A percentile compares a stretch with the other conserved stretches of the same genome.
Conservation (phyloP, 1,139 yeast species). For the Kluyveromyces sp. region DNA sequence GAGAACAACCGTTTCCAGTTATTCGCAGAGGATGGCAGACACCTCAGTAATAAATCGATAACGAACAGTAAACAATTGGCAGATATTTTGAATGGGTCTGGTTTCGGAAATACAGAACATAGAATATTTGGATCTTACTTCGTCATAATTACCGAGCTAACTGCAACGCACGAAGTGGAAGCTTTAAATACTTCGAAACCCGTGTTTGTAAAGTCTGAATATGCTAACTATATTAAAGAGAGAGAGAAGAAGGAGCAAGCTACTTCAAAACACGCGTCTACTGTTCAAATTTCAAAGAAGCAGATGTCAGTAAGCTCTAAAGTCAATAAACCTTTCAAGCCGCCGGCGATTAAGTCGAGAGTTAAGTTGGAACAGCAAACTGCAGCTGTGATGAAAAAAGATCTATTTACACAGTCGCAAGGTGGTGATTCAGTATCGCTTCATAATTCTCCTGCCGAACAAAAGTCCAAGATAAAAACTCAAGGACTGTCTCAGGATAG, state of each 20-base stretch:
- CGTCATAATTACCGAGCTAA: slow-evolving; percentile 14
- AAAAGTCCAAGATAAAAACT: neutral
- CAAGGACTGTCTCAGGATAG: neutral
- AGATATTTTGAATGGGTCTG: slow-evolving; percentile 15
- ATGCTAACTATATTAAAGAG: neutral
- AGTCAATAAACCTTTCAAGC: slow-evolving; percentile 1
- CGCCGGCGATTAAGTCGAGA: neutral
- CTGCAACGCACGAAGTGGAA: neutral
- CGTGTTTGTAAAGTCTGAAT: neutral
- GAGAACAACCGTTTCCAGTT: slow-evolving; percentile 20
- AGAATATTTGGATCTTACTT: slow-evolving; percentile 22
- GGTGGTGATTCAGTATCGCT: neutral
- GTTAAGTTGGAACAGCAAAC: neutral
- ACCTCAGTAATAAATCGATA: slow-evolving; percentile 20
- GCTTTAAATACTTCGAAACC: neutral
- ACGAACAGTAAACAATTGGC: slow-evolving; percentile 20
- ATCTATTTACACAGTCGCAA: neutral
- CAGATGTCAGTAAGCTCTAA: neutral
- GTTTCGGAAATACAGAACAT: slow-evolving; percentile 23
- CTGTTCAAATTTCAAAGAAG: neutral
- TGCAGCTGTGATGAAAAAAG: neutral
- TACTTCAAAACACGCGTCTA: too few relatives aligned
- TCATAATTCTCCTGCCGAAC: neutral
- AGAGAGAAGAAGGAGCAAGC: neutral
- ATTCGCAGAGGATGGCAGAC: slow-evolving; percentile 18